Percentiles rank a stretch among this genome's conserved stretches.
Conservation (phyloP, 805 yeast genomes). For the Nematodospora valgi region DNA sequence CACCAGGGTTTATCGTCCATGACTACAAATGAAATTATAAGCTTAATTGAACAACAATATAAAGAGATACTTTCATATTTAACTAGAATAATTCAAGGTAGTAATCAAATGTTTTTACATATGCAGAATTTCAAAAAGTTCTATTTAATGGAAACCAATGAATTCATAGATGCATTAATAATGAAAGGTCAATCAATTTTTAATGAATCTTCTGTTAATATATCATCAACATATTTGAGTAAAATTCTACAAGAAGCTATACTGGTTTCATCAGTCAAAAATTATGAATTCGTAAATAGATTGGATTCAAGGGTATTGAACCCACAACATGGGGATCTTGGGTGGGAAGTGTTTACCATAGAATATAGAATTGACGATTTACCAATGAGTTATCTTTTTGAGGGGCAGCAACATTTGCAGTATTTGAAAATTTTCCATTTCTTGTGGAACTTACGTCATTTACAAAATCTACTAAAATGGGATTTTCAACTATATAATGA, state of each 20-base stretch:
- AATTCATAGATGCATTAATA: slow-evolving; percentile 69
- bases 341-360: slow-evolving; percentile 91
- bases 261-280: slow-evolving; percentile 46
- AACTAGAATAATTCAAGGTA: slow-evolving; percentile 45
- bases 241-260: slow-evolving; percentile 64
- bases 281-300: slow-evolving; percentile 33
- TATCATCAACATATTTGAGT: slow-evolving; percentile 66
- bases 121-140: slow-evolving; percentile 62
- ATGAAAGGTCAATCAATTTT: slow-evolving; percentile 51
- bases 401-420: slow-evolving; percentile 20
- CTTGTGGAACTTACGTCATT: slow-evolving; percentile 73
- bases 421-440: slow-evolving; percentile 83
- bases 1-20: slow-evolving; percentile 32
- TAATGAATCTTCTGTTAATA: slow-evolving; percentile 56
- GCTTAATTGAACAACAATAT: slow-evolving; percentile 41
- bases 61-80: slow-evolving; percentile 51
- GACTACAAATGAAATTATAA: slow-evolving; percentile 32
- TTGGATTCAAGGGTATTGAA: slow-evolving; percentile 83
- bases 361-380: slow-evolving; percentile 65
- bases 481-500: slow-evolving; percentile 25
- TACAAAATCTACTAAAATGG: slow-evolving; percentile 47
- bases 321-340: slow-evolving; percentile 60
- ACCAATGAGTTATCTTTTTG: slow-evolving; percentile 47
- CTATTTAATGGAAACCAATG: slow-evolving; percentile 73
- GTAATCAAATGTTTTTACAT: slow-evolving; percentile 50